Base-by-base conservation (phyloP, 768 basidiomycete species). In the Austroboletus eburneus region DNA sequence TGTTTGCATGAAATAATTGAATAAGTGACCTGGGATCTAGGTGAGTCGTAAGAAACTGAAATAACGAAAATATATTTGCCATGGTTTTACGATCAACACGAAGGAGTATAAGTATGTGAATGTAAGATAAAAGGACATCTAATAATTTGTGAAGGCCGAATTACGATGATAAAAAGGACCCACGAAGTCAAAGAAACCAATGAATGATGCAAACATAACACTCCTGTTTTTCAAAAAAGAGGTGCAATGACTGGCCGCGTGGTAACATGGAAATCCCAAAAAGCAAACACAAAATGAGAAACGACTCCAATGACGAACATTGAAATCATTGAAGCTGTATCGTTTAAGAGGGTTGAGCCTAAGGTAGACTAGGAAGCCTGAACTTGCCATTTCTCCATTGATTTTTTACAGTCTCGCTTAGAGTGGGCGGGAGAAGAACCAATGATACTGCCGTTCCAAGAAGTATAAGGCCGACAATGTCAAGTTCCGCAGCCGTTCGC, bases 61-160 rank as follows among this genome's bases (percentile, higher is more conserved):
- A 24, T 3, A 22, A 41, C 20, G 25, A 12, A 27, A 23, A n/a
- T n/a, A 17, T 4, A 51, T 53, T 34, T 52, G 70, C 78, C 78
- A 77, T 33, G 72, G 70, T 51, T 76, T 75, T 17, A 76, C 74
- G 22, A 78, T 68, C 9, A 77, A 46, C 33, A 84, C 73, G 62
- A 81, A 87, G 2, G 82, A 83, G 69, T 79, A 89, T 16, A 87
- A 76, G 58, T 88, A 89, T 9, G 83, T 80, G 64, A 69, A 83
- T 1, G 85, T 82, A 38, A 90, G 72, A 69, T 78, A 83, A 68
- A 78, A 83, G 2, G 81, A 79, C 55, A 78, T 56, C 80, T 83
- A 43, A 6, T 7, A 12, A n/a, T 9, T 20, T n/a, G 42, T 41
- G 9, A 27, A 37, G 16, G 23, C 46, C n/a, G 51, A 48, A 45